Base-by-base conservation (phyloP, 1,284 basidiomycete genomes). In the Puccinia coronata region DNA sequence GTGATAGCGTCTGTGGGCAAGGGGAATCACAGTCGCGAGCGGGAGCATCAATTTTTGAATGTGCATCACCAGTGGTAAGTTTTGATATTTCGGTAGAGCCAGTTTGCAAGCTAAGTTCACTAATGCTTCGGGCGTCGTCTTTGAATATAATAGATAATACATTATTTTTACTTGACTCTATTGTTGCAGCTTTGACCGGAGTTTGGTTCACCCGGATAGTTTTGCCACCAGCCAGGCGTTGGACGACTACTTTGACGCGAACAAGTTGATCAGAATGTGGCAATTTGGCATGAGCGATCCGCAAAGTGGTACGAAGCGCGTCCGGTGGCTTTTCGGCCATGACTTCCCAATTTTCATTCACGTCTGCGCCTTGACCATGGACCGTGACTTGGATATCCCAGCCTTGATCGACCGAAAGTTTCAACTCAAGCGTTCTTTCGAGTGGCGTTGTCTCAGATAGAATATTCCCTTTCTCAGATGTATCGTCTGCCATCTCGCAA, bases 381-480 rank as follows among this genome's bases (percentile, higher is more conserved):
- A 90, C 80, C 90, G 82, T 82, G 43, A 89, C 88, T 83, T 92
- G 93, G 0, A 96, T 90, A 84, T 98, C 95, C 96, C 96, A 99
- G 11, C 94, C 94, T 83, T 95, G 91, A 4, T 88, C 87, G 0
- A 91, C 89, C 2, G 94, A 92, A 25, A 99, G 86, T 5, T 91
- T 87, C 84, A 93, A 92, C 87, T 97, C 94, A 67, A 97, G 88
- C 0, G 92, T 90, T 41, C 93, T 89, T 18, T 91, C 91, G 23
- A 93, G 87, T 61, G 92, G 88, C 79, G 89, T 88, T 80, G 90
- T 88, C 84, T 93, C 92, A 49, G 90, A 89, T 63, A 91, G 84
- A 4, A 89, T 88, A 82, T 91, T 89, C 9, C 92, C 86, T 81
- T 91, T 91, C 59, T 70, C 49, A 53, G 41, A 47, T 3, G 23